A percentile compares a stretch with the other conserved stretches of the same genome.
Evolutionary conservation across 2,329 filamentous ascomycete species (phyloP).

Genomic region (Colletotrichum falcatum): DNA sequence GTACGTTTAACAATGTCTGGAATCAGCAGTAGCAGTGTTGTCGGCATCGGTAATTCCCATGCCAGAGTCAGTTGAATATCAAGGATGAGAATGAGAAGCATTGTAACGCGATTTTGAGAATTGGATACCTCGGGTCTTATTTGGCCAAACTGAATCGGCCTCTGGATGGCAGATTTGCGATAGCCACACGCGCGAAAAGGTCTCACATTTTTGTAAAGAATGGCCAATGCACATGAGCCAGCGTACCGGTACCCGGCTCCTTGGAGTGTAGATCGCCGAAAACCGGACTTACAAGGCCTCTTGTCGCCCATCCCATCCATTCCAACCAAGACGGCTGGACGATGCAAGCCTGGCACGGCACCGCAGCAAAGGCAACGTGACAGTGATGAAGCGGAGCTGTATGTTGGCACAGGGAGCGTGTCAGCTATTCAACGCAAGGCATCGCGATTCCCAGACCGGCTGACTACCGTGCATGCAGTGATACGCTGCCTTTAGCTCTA

Average conservation of each 20-base stretch:
- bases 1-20: not conserved
- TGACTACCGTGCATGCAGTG: not conserved
- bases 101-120: not conserved
- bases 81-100: not conserved
- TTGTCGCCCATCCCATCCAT: not conserved
- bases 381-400: not conserved
- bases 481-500: not conserved
- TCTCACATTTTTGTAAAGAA: not conserved
- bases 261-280: not conserved
- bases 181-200: not conserved
- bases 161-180: not conserved
- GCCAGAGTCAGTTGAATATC: not conserved
- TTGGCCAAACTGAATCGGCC: not conserved
- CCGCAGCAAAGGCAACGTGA: not conserved
- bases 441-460: not conserved
- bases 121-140: not conserved
- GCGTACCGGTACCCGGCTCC: not conserved
- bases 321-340: not conserved
- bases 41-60: not conserved
- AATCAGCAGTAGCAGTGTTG: not conserved
- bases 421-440: not conserved
- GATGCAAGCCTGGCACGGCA: not conserved
- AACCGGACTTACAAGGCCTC: not conserved
- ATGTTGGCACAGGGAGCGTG: not conserved
- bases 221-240: too few species aligned